Conservation (phyloP, 2,329 filamentous ascomycete genomes). For the Xenoacremonium recifei region DNA sequence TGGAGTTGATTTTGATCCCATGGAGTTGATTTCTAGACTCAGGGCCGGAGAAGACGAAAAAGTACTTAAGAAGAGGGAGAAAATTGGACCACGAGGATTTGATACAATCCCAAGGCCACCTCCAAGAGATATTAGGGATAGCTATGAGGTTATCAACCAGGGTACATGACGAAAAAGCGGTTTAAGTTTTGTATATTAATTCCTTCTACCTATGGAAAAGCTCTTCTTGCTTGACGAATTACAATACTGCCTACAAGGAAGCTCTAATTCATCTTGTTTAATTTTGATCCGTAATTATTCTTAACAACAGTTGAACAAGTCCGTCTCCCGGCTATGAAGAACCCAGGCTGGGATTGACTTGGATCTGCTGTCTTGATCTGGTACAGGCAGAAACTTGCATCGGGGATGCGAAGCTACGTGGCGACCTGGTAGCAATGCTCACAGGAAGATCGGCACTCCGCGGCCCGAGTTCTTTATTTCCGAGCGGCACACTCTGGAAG, state of each 20-base stretch:
- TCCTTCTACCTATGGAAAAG: too few species aligned
- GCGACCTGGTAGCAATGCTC: too few species aligned
- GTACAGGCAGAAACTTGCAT: too few species aligned
- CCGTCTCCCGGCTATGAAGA: too few species aligned
- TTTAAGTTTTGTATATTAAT: neutral
- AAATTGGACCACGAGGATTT: neutral
- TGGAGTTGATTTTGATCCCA: conserved; percentile 8
- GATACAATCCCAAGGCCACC: neutral
- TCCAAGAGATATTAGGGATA: neutral
- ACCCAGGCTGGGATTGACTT: too few species aligned
- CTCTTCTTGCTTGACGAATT: too few species aligned
- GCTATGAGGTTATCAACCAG: neutral
- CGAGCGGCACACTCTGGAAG: too few species aligned
- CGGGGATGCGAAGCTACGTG: too few species aligned
- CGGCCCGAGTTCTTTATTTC: too few species aligned
- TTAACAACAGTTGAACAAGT: too few species aligned
- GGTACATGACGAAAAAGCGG: neutral
- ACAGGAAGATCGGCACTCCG: too few species aligned
- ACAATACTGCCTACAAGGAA: neutral
- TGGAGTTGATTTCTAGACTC: neutral
- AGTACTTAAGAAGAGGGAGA: neutral
- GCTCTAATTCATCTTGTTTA: neutral
- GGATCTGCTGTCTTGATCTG: too few species aligned
- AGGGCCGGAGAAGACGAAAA: neutral
- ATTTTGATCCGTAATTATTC: neutral